Evolutionary conservation across 352 stramenopile genomes (phyloP).

Genomic region (Globisporangium mamillatum): DNA sequence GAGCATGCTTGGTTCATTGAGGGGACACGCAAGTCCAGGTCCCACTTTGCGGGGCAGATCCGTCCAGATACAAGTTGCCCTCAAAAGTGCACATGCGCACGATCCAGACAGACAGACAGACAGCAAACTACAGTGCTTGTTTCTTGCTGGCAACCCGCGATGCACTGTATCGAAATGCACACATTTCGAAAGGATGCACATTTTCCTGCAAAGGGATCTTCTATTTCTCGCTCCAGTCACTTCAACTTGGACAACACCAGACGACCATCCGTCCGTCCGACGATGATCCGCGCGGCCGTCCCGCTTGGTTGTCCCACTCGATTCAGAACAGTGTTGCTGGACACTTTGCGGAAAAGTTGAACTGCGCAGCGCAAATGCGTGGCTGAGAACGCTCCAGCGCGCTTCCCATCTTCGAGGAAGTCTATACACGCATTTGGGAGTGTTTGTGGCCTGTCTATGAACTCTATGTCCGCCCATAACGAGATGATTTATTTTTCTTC

Average conservation of each 20-base stretch:
- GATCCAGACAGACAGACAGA: neutral
- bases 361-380: neutral
- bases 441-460: neutral
- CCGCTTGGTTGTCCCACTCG: neutral
- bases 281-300: neutral
- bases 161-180: neutral
- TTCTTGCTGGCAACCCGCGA: no score
- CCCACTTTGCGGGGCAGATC: neutral
- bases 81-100: neutral
- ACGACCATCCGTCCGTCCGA: neutral
- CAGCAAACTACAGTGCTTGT: no score
- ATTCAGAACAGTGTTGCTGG: neutral
- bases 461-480: neutral
- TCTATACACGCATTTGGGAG: neutral
- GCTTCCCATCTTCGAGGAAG: neutral
- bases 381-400: neutral
- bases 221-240: neutral
- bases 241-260: neutral
- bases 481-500: neutral
- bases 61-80: neutral
- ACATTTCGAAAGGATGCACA: neutral
- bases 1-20: neutral
- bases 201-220: neutral
- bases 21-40: neutral
- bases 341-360: neutral